Evolutionary conservation across 352 stramenopile genomes (phyloP).

Genomic region (Globisporangium canariense): DNA sequence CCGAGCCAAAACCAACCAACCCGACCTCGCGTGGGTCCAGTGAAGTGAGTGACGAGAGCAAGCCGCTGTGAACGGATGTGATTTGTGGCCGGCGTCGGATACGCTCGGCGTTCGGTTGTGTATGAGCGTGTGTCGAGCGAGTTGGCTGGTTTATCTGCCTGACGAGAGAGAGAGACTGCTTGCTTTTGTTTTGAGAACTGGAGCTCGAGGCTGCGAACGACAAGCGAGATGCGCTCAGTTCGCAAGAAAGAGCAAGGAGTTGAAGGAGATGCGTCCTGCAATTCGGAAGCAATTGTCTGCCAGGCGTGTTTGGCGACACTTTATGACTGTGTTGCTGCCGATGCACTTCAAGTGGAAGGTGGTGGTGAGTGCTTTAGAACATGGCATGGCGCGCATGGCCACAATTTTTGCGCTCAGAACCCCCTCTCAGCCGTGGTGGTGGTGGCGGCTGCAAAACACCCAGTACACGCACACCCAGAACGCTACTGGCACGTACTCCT

Average conservation of each 20-base stretch:
- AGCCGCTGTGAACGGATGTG: constrained; percentile 4
- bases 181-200: neutral
- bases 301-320: no score
- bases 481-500: no score
- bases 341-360: no score
- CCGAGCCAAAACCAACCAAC: neutral
- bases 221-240: neutral
- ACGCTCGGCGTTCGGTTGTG: constrained; percentile 3
- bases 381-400: neutral
- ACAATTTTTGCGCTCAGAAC: neutral
- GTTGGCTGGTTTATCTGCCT: neutral
- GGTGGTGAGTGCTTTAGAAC: neutral
- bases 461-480: neutral
- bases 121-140: no score
- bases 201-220: neutral
- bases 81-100: constrained; percentile 2
- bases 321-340: no score
- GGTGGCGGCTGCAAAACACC: neutral
- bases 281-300: neutral
- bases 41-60: constrained; percentile 2
- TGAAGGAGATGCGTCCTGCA: neutral
- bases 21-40: neutral
- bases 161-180: neutral
- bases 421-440: neutral
- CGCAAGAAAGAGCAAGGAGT: neutral